Evolutionary conservation across 371 early-diverging fungal species (phyloP).

Genomic region (Lichtheimia ramosa): DNA sequence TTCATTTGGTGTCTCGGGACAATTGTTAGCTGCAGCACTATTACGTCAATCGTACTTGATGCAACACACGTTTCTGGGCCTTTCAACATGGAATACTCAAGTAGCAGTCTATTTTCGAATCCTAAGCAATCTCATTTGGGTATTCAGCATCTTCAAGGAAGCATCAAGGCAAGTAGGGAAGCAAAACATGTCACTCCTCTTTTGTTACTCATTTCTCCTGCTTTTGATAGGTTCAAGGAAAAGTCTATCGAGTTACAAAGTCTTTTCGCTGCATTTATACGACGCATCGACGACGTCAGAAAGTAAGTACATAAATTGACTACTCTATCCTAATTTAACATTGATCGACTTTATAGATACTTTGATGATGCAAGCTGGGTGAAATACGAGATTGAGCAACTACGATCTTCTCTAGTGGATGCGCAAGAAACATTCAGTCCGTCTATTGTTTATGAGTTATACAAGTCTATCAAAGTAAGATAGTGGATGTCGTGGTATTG

Average conservation of each 20-base stretch:
- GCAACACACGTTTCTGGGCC: conserved; percentile 66
- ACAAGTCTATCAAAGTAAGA: conserved; percentile 30
- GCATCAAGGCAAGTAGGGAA: conserved; percentile 33
- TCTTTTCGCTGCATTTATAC: conserved; percentile 33
- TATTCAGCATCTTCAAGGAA: conserved; percentile 54
- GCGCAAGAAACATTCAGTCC: not conserved
- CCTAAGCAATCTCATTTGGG: conserved; percentile 55
- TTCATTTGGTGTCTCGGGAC: conserved; percentile 43
- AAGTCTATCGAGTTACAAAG: conserved; percentile 17
- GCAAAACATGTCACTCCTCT: no score
- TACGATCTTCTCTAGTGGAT: conserved; percentile 6
- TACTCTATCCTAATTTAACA: not conserved
- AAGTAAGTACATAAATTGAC: conserved; percentile 13
- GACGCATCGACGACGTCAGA: conserved; percentile 30
- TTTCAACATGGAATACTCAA: conserved; percentile 40
- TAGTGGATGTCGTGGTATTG: no score
- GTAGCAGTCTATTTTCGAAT: conserved; percentile 51
- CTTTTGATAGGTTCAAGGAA: not conserved
- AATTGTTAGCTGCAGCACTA: conserved; percentile 39
- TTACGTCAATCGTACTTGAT: conserved; percentile 57
- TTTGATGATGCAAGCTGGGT: conserved; percentile 2
- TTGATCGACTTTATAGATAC: not conserved
- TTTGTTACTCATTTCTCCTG: no score
- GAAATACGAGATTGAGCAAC: not conserved
- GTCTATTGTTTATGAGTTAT: conserved; percentile 25